These are phyloP conservation scores for Ceratorhiza oryzae-sativae DNA, from an alignment of 1,284 basidiomycete species.

Conservation along the genomic window DNA sequence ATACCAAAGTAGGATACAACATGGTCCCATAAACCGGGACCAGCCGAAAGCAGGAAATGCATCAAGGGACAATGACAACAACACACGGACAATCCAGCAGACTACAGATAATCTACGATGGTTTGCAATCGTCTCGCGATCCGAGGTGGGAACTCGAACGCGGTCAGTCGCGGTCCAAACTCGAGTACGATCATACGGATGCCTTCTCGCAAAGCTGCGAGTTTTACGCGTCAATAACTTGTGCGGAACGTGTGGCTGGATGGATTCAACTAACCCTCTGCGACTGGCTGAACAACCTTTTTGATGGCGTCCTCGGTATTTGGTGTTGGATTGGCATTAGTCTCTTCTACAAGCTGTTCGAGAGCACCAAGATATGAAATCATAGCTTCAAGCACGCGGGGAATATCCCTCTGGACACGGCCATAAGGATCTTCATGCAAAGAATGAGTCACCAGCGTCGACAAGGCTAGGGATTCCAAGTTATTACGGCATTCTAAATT, in stretches of 20 bases:
- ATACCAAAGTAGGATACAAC: background rate
- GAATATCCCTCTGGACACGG: conserved; percentile 82
- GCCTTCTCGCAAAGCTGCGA: conserved; percentile 73
- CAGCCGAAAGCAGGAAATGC: background rate
- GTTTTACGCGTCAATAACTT: conserved; percentile 22
- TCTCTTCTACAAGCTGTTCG: conserved; percentile 60
- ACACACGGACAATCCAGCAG: background rate
- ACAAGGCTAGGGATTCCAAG: conserved; percentile 60
- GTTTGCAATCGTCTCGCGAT: conserved; percentile 70
- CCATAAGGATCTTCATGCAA: conserved; percentile 81
- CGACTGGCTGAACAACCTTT: conserved; percentile 63
- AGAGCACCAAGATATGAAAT: conserved; percentile 69
- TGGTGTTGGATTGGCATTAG: conserved; percentile 26
- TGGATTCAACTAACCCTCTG: conserved; percentile 60
- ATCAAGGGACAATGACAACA: conserved; percentile 1
- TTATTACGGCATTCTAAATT: background rate
- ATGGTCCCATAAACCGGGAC: background rate
- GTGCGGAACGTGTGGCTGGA: background rate
- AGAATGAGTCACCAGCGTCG: conserved; percentile 73
- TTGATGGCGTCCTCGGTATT: conserved; percentile 45
- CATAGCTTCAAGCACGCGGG: conserved; percentile 77
- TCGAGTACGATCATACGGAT: conserved; percentile 71
- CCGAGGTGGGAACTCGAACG: conserved; percentile 77
- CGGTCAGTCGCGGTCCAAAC: conserved; percentile 75
- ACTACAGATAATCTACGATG: conserved; percentile 66